Conservation (phyloP, 2,329 filamentous ascomycete genomes). For the Rutstroemia sp. region DNA sequence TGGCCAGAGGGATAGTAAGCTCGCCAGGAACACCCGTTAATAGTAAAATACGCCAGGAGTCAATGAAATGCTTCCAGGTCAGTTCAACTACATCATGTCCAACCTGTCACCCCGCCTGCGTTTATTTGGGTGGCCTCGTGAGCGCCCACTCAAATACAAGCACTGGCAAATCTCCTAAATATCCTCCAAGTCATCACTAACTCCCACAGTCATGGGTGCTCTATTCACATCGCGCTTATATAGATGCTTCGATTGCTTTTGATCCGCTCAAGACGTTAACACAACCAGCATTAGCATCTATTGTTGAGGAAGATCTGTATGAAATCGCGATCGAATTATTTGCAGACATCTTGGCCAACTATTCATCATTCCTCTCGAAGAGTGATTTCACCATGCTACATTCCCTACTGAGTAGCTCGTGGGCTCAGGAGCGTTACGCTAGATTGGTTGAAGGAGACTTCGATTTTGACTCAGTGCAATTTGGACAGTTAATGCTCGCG, state of each 20-base stretch:
- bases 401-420: conserved; percentile 51
- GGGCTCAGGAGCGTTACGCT: conserved; percentile 50
- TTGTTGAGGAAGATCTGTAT: conserved; percentile 52
- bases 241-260: conserved; percentile 49
- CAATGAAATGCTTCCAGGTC: conserved; percentile 56
- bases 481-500: conserved; percentile 58
- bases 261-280: conserved; percentile 53
- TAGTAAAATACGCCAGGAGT: conserved; percentile 42
- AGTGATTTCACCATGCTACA: conserved; percentile 51
- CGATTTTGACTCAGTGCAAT: conserved; percentile 56
- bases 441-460: conserved; percentile 51
- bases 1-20: conserved; percentile 34
- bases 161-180: neutral
- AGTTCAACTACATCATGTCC: neutral
- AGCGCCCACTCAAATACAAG: neutral
- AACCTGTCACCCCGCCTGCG: no score
- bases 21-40: conserved; percentile 32
- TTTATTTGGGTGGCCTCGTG: no score
- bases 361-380: conserved; percentile 52
- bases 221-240: conserved; percentile 60
- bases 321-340: conserved; percentile 56
- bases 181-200: conserved; percentile 5
- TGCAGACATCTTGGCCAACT: conserved; percentile 57
- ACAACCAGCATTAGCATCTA: conserved; percentile 50
- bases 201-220: conserved; percentile 58